These are phyloP conservation scores for Rhodotorula mucilaginosa DNA, from an alignment of 1,284 basidiomycete species.

Conservation along the genomic window DNA sequence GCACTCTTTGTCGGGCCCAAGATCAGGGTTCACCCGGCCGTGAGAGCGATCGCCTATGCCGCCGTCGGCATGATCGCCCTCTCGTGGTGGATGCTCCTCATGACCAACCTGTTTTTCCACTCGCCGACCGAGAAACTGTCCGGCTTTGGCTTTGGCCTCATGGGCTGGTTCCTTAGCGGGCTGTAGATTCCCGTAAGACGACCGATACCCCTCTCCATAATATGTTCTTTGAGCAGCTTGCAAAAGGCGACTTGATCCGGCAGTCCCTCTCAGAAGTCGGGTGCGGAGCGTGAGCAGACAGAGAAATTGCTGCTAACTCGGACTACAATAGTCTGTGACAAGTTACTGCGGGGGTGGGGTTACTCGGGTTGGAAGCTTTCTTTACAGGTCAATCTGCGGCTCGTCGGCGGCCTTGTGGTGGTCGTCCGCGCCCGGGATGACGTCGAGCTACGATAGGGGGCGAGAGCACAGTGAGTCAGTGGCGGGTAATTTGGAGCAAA, in stretches of 20 bases:
- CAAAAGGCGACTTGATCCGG: background rate
- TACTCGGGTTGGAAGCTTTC: background rate
- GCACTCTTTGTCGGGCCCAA: constrained; percentile 9
- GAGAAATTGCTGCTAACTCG: background rate
- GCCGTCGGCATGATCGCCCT: constrained; percentile 60
- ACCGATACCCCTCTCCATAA: background rate
- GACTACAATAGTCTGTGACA: background rate
- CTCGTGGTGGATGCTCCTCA: constrained; percentile 72
- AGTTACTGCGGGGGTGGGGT: background rate
- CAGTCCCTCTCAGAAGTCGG: no score
- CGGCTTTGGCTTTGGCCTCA: constrained; percentile 57
- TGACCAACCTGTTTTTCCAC: constrained; percentile 89
- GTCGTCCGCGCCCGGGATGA: constrained; percentile 29
- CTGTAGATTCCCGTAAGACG: constrained; percentile 2
- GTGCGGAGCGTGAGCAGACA: no score
- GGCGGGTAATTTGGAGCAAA: background rate
- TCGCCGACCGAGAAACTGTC: constrained; percentile 79
- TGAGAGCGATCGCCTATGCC: constrained; percentile 55
- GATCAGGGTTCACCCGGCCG: constrained; percentile 39
- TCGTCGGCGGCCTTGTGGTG: constrained; percentile 34
- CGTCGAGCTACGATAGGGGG: constrained; percentile 11
- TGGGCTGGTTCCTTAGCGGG: constrained; percentile 30
- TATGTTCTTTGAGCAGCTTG: background rate
- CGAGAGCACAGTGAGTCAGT: background rate
- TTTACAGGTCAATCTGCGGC: constrained; percentile 23